Evolutionary conservation across 2,329 filamentous ascomycete species (phyloP).

Genomic region (Thelonectria blattea): DNA sequence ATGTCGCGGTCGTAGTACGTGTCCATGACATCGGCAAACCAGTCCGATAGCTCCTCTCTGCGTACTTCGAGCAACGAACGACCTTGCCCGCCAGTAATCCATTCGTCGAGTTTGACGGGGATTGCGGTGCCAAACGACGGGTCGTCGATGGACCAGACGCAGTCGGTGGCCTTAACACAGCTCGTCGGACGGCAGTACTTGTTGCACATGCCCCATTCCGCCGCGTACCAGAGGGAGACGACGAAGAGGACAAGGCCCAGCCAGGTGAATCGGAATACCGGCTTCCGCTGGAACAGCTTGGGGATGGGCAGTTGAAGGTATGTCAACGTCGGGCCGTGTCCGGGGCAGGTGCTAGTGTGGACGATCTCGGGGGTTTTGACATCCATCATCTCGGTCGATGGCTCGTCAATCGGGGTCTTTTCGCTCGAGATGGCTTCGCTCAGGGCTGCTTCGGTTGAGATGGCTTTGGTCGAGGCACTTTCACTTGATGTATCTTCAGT

Average conservation of each 20-base stretch:
- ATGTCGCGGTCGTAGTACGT: slow-evolving; percentile 52
- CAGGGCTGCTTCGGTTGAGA: too few relatives aligned
- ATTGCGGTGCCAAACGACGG: slow-evolving; percentile 66
- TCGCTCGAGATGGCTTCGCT: not conserved
- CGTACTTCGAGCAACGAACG: slow-evolving; percentile 46
- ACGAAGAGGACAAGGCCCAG: slow-evolving; percentile 54
- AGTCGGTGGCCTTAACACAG: slow-evolving; percentile 52
- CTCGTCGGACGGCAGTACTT: slow-evolving; percentile 60
- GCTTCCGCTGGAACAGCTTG: slow-evolving; percentile 51
- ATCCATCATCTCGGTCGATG: slow-evolving; percentile 24
- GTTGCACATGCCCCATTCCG: slow-evolving; percentile 61
- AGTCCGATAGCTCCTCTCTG: slow-evolving; percentile 54
- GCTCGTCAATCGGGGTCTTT: slow-evolving; percentile 11
- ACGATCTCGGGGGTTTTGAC: slow-evolving; percentile 17
- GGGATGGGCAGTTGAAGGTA: slow-evolving; percentile 55
- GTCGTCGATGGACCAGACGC: slow-evolving; percentile 63
- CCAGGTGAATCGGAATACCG: slow-evolving; percentile 54
- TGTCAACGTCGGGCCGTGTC: slow-evolving; percentile 31
- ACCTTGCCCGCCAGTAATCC: slow-evolving; percentile 60
- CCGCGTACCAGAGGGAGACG: slow-evolving; percentile 57
- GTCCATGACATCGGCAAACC: slow-evolving; percentile 56
- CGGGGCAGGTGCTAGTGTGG: slow-evolving; percentile 27
- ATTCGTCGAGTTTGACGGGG: slow-evolving; percentile 68
- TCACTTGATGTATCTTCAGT: not conserved
- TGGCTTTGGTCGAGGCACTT: slow-evolving; percentile 2